Base-by-base conservation (phyloP, 371 early-diverging fungal species). In the Mucor piriformis region DNA sequence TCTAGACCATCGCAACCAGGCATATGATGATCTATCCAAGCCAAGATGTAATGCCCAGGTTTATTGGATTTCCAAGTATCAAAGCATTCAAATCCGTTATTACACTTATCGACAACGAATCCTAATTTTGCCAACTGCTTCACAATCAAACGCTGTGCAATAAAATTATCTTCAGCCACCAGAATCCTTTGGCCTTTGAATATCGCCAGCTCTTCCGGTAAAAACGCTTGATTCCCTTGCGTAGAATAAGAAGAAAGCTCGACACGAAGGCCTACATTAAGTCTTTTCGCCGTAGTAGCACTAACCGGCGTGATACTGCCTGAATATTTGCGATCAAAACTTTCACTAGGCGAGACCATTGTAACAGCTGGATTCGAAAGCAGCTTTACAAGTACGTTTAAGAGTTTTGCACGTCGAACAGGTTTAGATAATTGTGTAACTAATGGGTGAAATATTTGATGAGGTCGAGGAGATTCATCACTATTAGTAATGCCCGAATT, bases 371-470 rank as follows among this genome's bases (percentile, higher is more conserved):
- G n/a, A 23, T 50, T 42, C 12, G 57, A 42, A 3, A 63, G 32
- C 3, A 57, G 21, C 7, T 47, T 53, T 3, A 63, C 44, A 32
- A 79, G 50, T 1, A 70, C 65, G 15, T 69, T 76, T 8, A 84
- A 51, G 1, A 84, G 44, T 44, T 80, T 82, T 16, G 78, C 55
- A 1, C 76, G 69, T 3, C 84, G 72, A 24, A 82, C 72, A 5
- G 84, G 84, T 27, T 82, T 84, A n/a, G 82, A 77, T 49, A 84
- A 61, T 18, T 81, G 64, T 5, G 77, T 72, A 0, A 83, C 54
- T 16, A 54, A 61, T n/a, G 70, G 69, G 35, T 73, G 64, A 33
- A 64, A 67, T 8, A 62, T 47, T n/a, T 59, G 52, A n/a, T 67
- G 54, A 18, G 52, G 33, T 34, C 46, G 57, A 2, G 44, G 18